A percentile compares a stretch with the other conserved stretches of the same genome.
Conservation (phyloP, 2,329 filamentous ascomycete genomes). For the Exserohilum rostratum region DNA sequence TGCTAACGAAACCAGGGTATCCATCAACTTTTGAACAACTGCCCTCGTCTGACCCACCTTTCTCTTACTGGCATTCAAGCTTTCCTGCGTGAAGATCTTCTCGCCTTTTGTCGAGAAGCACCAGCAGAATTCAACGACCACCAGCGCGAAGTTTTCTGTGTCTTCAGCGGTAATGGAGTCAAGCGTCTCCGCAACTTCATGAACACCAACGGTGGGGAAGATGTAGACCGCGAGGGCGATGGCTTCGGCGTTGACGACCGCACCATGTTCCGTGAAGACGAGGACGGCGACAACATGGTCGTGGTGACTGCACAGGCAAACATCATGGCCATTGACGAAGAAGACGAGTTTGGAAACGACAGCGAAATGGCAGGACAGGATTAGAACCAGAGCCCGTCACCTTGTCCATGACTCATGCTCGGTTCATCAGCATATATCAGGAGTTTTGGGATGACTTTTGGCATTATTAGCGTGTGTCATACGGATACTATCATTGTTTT, state of each 20-base stretch:
- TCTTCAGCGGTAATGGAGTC: slow-evolving; percentile 91
- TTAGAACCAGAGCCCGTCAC: slow-evolving; percentile 4
- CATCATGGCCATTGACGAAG: slow-evolving; percentile 50
- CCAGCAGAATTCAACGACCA: slow-evolving; percentile 94
- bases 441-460: slow-evolving; percentile 13
- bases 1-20: slow-evolving; percentile 70
- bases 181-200: slow-evolving; percentile 77
- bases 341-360: slow-evolving; percentile 54
- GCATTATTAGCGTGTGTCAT: slow-evolving; percentile 22
- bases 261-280: slow-evolving; percentile 40
- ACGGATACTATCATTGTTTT: neutral
- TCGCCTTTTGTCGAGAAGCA: slow-evolving; percentile 83
- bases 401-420: neutral
- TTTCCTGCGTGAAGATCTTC: slow-evolving; percentile 84
- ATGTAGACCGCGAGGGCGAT: slow-evolving; percentile 21
- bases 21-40: slow-evolving; percentile 84
- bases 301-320: slow-evolving; percentile 46
- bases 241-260: slow-evolving; percentile 32
- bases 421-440: slow-evolving; percentile 19
- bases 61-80: slow-evolving; percentile 92
- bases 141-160: slow-evolving; percentile 94
- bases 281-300: slow-evolving; percentile 43
- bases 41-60: slow-evolving; percentile 89
- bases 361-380: slow-evolving; percentile 52
- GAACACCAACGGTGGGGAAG: slow-evolving; percentile 56